Conservation (phyloP, 768 basidiomycete species). For the Lactarius indigo region DNA sequence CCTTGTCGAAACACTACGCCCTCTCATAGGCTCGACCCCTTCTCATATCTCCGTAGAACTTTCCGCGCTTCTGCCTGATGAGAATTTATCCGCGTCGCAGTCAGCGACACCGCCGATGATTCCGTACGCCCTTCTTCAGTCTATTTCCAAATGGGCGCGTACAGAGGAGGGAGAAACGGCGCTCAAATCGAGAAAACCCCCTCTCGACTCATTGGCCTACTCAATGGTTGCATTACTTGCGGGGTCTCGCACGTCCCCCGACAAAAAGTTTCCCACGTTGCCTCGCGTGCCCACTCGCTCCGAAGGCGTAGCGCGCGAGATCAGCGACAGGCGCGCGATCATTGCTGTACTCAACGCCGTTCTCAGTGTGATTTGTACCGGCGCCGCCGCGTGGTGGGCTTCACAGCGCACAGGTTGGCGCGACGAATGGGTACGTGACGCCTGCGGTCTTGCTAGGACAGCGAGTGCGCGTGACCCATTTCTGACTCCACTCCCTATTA, state of each 20-base stretch:
- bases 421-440: conserved; percentile 67
- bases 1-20: conserved; percentile 46
- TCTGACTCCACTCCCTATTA: neutral
- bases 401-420: conserved; percentile 60
- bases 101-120: conserved; percentile 39
- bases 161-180: conserved; percentile 42
- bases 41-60: conserved; percentile 42
- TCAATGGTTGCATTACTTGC: conserved; percentile 74
- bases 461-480: conserved; percentile 9
- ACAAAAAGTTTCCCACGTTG: conserved; percentile 55
- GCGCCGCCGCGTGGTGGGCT: conserved; percentile 70
- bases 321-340: conserved; percentile 61
- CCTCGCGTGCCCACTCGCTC: conserved; percentile 44
- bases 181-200: conserved; percentile 39
- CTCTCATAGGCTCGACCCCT: conserved; percentile 48
- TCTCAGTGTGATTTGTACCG: conserved; percentile 63
- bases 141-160: conserved; percentile 68
- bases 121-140: conserved; percentile 55
- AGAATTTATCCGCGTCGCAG: neutral
- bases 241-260: conserved; percentile 74
- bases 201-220: conserved; percentile 53
- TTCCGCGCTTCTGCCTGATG: conserved; percentile 35
- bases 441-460: neutral
- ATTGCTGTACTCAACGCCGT: conserved; percentile 68
- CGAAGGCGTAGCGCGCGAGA: conserved; percentile 44